Conservation (phyloP, 1,284 basidiomycete species). For the Ustilago esculenta region DNA sequence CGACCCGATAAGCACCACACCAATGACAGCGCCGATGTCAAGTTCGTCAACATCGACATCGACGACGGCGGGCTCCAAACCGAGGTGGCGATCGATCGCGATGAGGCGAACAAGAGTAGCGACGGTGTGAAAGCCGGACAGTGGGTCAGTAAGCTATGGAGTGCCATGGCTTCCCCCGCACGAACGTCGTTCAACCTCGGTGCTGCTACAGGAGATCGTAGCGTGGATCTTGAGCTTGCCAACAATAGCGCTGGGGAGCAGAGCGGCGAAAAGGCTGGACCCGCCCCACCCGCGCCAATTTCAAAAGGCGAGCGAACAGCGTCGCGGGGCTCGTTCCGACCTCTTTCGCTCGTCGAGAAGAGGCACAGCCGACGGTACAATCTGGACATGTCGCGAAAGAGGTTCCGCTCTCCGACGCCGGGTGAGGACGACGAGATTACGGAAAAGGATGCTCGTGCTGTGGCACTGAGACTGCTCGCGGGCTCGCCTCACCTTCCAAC, state of each 20-base stretch:
- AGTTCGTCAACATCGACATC: slow-evolving; percentile 47
- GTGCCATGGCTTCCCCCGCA: slow-evolving; percentile 25
- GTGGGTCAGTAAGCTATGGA: slow-evolving; percentile 47
- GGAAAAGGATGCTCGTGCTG: slow-evolving; percentile 39
- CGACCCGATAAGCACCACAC: slow-evolving; percentile 7
- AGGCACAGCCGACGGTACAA: slow-evolving; percentile 26
- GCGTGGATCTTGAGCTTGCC: slow-evolving; percentile 32
- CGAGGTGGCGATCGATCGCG: slow-evolving; percentile 17
- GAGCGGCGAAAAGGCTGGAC: background rate
- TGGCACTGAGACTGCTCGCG: slow-evolving; percentile 35
- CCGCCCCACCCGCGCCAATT: background rate
- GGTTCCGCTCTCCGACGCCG: slow-evolving; percentile 33
- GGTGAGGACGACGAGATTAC: slow-evolving; percentile 37
- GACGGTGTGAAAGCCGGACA: slow-evolving; percentile 18
- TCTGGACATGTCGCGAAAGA: slow-evolving; percentile 9
- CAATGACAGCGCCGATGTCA: slow-evolving; percentile 20
- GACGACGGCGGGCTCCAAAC: slow-evolving; percentile 25
- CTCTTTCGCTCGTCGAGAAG: slow-evolving; percentile 39
- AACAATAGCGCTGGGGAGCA: slow-evolving; percentile 4
- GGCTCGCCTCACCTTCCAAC: slow-evolving; percentile 19
- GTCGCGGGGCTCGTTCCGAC: slow-evolving; percentile 28
- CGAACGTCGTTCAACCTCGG: slow-evolving; percentile 13
- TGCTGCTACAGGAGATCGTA: slow-evolving; percentile 14
- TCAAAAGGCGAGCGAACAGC: slow-evolving; percentile 11
- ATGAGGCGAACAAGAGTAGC: background rate